A percentile compares a stretch with the other conserved stretches of the same genome.
Evolutionary conservation across 2,329 filamentous ascomycete genomes (phyloP).

Genomic region (Talaromyces albobiverticillius): DNA sequence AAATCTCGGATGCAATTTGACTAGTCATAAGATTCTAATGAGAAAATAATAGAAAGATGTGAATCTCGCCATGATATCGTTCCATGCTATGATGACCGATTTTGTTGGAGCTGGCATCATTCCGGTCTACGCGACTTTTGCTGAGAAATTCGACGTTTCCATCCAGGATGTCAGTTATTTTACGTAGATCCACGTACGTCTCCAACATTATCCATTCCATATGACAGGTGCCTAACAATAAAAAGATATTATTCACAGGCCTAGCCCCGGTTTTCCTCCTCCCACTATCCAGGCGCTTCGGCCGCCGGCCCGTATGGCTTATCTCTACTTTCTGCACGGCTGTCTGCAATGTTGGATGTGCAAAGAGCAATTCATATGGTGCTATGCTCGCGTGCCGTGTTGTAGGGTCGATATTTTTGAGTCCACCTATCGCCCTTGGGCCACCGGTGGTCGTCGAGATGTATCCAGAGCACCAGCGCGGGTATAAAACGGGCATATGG

Average conservation of each 20-base stretch:
- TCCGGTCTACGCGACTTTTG: too few species aligned
- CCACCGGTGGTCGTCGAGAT: constrained; percentile 55
- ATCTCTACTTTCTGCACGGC: constrained; percentile 47
- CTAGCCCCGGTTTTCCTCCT: background rate
- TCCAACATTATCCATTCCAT: background rate
- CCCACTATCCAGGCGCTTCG: constrained; percentile 50
- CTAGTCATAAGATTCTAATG: constrained; percentile 25
- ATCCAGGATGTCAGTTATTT: too few species aligned
- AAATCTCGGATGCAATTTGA: constrained; percentile 15
- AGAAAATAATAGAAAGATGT: background rate
- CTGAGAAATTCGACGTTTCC: too few species aligned
- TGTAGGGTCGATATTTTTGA: constrained; percentile 53
- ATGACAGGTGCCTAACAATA: background rate
- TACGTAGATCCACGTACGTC: too few species aligned
- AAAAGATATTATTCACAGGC: background rate
- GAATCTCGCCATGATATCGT: background rate
- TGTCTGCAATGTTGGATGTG: constrained; percentile 53
- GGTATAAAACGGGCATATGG: constrained; percentile 55
- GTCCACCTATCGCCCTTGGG: constrained; percentile 51
- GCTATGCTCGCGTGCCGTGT: constrained; percentile 51
- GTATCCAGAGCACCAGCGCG: constrained; percentile 53
- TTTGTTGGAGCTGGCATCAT: too few species aligned
- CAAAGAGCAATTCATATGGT: constrained; percentile 46
- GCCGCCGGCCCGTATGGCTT: constrained; percentile 54
- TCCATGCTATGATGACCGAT: too few species aligned